These are phyloP conservation scores for Flaveria floridana DNA, from an alignment of 140 eudicot genomes.

Conservation along the genomic window DNA sequence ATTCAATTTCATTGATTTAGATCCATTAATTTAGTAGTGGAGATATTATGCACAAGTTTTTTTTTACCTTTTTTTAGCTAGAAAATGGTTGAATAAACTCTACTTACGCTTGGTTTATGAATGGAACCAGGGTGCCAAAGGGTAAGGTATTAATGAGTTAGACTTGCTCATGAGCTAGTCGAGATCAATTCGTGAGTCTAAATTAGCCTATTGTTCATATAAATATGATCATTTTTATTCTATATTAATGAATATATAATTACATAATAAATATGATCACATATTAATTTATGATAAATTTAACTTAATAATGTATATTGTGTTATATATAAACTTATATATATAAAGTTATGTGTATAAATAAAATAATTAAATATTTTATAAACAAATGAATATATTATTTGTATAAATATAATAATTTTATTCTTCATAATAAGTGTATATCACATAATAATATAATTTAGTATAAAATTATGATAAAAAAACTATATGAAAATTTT, in stretches of 20 bases:
- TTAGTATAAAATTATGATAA: too few relatives aligned
- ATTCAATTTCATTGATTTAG: slow-evolving; percentile 39
- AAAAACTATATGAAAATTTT: not conserved
- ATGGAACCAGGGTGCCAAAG: not conserved
- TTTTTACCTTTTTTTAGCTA: not conserved
- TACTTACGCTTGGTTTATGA: not conserved
- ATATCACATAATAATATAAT: too few relatives aligned
- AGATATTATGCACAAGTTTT: not conserved
- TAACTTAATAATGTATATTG: not conserved
- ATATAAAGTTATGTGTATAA: not conserved
- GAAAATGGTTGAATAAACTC: not conserved
- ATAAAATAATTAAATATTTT: too few relatives aligned
- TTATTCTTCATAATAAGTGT: too few relatives aligned
- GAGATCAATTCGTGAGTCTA: not conserved
- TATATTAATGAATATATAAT: not conserved
- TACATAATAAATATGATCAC: not conserved
- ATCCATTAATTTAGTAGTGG: slow-evolving; percentile 22
- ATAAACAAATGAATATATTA: too few relatives aligned
- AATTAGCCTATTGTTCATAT: not conserved
- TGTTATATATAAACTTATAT: not conserved
- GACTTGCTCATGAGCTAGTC: not conserved
- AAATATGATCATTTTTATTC: not conserved
- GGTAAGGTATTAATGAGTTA: not conserved
- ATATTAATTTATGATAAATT: not conserved
- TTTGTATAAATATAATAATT: too few relatives aligned